Conservation (phyloP, 2,329 filamentous ascomycete genomes). For the Microsporum ferrugineum region DNA sequence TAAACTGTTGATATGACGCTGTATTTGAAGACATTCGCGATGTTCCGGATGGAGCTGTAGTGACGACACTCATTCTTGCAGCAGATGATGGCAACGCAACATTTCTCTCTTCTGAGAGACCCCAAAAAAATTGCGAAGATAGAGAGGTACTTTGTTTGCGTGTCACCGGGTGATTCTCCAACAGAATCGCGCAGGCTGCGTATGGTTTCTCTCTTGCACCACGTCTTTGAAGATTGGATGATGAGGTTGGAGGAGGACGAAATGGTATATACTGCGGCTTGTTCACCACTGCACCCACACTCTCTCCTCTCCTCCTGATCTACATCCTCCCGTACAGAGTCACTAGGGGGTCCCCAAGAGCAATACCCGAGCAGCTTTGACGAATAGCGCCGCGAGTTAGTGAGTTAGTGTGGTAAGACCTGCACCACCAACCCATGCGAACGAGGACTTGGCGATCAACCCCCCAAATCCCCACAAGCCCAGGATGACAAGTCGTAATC, state of each 20-base stretch:
- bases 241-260: neutral
- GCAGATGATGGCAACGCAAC: neutral
- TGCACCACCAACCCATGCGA: constrained; percentile 4
- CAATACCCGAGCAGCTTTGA: neutral
- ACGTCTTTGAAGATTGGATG: neutral
- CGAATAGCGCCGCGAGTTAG: constrained; percentile 1
- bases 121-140: neutral
- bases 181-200: neutral
- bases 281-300: neutral
- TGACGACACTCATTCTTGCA: constrained; percentile 29
- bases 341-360: neutral
- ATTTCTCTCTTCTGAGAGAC: neutral
- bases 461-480: neutral
- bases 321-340: neutral
- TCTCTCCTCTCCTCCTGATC: neutral
- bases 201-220: constrained; percentile 1
- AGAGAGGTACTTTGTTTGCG: neutral
- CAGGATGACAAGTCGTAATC: neutral
- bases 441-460: neutral
- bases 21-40: constrained; percentile 24
- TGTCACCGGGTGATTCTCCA: neutral
- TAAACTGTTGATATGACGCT: constrained; percentile 19
- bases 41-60: constrained; percentile 27
- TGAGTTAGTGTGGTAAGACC: constrained; percentile 2
- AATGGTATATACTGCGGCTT: constrained; percentile 1